Evolutionary conservation across 768 basidiomycete genomes (phyloP), one percentile per base, ranked within the genome.

Genomic region (Termitomyces heimii): DNA sequence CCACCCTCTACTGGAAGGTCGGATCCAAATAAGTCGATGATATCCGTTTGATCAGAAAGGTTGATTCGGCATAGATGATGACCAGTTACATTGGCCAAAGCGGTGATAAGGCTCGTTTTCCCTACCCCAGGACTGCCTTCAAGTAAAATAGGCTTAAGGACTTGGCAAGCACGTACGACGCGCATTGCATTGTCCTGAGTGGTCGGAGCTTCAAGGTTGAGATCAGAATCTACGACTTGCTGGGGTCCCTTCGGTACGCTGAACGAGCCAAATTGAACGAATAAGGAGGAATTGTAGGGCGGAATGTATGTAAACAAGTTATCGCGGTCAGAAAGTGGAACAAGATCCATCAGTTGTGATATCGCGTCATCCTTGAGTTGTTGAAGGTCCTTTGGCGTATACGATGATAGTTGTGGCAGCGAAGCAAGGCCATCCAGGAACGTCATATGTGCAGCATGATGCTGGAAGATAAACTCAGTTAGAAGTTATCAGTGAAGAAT

Each of bases 71-170:
- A 92, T 31, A 98, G 77, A 29, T 78, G 72, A 66, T 94, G 84
- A 18, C 94, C 92, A 39, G 86, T 76, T 5, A 89, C 73, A 59
- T 84, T 85, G 24, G 94, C 94, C 12, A 99, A 76, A 9, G 97
- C 96, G 18, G 86, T 80, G 50, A 98, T 76, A 4, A 99, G 80
- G 67, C 92, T 97, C 2, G 97, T 98, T 73, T 99, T 99, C 3
- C 97, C 97, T 14, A 98, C 97, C 0, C 97, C 97, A 12, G 97
- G 97, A 70, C 94, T 98, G 1, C 97, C 97, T 68, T 99, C 97
- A 9, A 99, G 79, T 13, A 99, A 79, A 57, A 99, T 92, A 0
- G 97, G 94, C 69, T 98, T 98, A 3, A 73, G 65, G 4, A 98
- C 76, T 69, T 98, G 97, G 59, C 88, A 91, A 3, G 94, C 97